Base-by-base conservation (phyloP, 257 asterid species). In the Solanum corneliomulleri region DNA sequence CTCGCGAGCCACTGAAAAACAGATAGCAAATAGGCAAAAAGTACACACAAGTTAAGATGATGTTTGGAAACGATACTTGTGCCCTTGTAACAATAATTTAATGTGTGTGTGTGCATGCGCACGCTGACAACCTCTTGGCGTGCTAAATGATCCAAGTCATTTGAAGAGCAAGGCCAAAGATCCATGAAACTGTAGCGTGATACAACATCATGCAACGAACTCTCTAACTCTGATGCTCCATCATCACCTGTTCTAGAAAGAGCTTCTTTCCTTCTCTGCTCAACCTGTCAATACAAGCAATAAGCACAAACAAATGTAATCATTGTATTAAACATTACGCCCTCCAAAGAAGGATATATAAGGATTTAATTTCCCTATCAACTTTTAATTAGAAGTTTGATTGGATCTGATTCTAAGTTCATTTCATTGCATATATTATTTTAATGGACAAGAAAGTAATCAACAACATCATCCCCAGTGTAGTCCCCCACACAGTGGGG, bases 111-210 rank as follows among this genome's bases (percentile, higher is more conserved):
- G 15, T 21, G 47, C 37, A 27, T 21, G n/a, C 21, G 10, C 11
- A 14, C 11, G n/a, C 20, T 62, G 70, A 42, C 49, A 93, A 97
- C 99, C 97, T 95, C 98, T 92, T 96, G 97, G 62, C 95, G 93
- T 86, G 98, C 92, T 88, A 97, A 90, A 90, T 97, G 94, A 92
- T 97, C 98, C 94, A 97, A 93, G 92, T 96, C 98, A 86, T 87
- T 95, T 84, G 99, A 91, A 25, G 99, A 97, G 92, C 99, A 97
- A 89, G 99, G 99, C 98, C 97, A 93, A 84, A 97, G 94, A 91
- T 96, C 99, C 99, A 90, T 93, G 90, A 93, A 97, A 90, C 98
- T 95, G 91, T 95, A 97, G 27, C 99, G 94, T 39, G 98, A 96
- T 83, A 94, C 93, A 84, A 97, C 93, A 90, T 97, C 98, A 91